Percentiles rank a stretch among this genome's conserved stretches.
These are phyloP conservation scores for Moelleriella libera DNA, from an alignment of 2,329 filamentous ascomycete genomes.

Conservation along the genomic window DNA sequence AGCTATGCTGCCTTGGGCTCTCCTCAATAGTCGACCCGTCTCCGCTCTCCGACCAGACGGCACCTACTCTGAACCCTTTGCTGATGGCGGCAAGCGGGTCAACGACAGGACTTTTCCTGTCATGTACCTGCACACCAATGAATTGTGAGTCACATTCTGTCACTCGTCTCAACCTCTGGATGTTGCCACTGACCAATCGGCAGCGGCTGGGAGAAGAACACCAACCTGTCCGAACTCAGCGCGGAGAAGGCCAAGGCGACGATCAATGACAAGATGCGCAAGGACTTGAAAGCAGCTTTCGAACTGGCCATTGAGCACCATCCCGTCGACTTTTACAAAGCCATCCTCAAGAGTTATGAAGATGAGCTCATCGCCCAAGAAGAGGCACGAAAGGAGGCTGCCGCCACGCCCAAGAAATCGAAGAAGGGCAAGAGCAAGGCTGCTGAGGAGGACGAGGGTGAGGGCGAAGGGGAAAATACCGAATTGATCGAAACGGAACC, in stretches of 20 bases:
- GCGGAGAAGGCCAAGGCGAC: constrained; percentile 54
- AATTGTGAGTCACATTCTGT: constrained; percentile 61
- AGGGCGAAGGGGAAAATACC: constrained; percentile 31
- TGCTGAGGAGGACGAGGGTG: constrained; percentile 18
- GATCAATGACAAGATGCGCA: constrained; percentile 65
- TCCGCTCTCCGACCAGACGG: constrained; percentile 73
- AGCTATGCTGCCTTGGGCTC: constrained; percentile 71
- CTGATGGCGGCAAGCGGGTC: constrained; percentile 74
- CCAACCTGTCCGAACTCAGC: constrained; percentile 64
- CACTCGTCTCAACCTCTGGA: not conserved
- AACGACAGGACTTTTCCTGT: constrained; percentile 81
- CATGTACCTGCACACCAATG: constrained; percentile 90
- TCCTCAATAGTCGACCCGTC: constrained; percentile 69
- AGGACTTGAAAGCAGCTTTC: constrained; percentile 67
- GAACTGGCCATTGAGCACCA: constrained; percentile 65
- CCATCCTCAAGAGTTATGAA: constrained; percentile 55
- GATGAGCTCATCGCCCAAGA: constrained; percentile 48
- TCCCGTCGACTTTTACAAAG: constrained; percentile 71
- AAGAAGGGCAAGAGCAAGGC: constrained; percentile 36
- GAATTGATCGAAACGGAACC: constrained; percentile 51
- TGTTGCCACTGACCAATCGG: not conserved
- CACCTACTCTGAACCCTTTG: constrained; percentile 74
- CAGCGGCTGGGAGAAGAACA: constrained; percentile 87
- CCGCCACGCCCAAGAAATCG: constrained; percentile 23
- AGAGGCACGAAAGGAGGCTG: constrained; percentile 28